These are phyloP conservation scores for Mangifera indica DNA, from an alignment of 345 rosid species.

Conservation along the genomic window DNA sequence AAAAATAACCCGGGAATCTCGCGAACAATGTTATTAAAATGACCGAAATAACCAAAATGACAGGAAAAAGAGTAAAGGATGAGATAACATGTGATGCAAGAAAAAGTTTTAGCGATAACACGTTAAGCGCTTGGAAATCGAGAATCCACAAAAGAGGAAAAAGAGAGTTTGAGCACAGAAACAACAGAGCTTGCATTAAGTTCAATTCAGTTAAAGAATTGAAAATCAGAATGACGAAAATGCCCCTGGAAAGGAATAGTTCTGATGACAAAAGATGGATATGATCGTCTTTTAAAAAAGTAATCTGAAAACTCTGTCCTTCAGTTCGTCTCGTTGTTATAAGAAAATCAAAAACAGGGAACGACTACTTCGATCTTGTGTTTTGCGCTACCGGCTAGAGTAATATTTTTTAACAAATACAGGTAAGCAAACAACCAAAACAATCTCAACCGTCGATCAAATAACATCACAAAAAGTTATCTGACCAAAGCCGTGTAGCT, in stretches of 20 bases:
- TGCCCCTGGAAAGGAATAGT: neutral
- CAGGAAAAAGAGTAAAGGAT: too few species aligned
- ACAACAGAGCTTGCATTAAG: conserved; percentile 11
- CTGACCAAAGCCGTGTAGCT: neutral
- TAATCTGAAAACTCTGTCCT: conserved; percentile 11
- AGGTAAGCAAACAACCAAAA: conserved; percentile 17
- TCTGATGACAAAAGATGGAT: neutral
- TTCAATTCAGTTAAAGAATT: conserved; percentile 17
- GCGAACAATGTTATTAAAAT: neutral
- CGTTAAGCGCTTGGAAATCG: conserved; percentile 8
- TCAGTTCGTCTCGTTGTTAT: conserved; percentile 15
- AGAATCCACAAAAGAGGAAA: conserved; percentile 2
- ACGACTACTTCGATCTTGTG: conserved; percentile 36
- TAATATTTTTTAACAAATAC: neutral
- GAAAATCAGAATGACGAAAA: conserved; percentile 2
- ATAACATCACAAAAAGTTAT: neutral
- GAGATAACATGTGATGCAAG: neutral
- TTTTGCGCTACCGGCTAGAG: conserved; percentile 19
- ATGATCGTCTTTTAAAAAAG: conserved; percentile 12
- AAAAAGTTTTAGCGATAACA: conserved; percentile 11
- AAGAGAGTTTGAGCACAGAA: neutral
- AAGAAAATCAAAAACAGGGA: conserved; percentile 7
- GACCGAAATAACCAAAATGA: conserved; percentile 20
- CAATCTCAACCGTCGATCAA: conserved; percentile 28
- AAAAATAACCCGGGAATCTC: conserved; percentile 20